A percentile compares a stretch with the other conserved stretches of the same genome.
Evolutionary conservation across 192 early-diverging fungal species (phyloP).

Genomic region (Entomortierella lignicola): DNA sequence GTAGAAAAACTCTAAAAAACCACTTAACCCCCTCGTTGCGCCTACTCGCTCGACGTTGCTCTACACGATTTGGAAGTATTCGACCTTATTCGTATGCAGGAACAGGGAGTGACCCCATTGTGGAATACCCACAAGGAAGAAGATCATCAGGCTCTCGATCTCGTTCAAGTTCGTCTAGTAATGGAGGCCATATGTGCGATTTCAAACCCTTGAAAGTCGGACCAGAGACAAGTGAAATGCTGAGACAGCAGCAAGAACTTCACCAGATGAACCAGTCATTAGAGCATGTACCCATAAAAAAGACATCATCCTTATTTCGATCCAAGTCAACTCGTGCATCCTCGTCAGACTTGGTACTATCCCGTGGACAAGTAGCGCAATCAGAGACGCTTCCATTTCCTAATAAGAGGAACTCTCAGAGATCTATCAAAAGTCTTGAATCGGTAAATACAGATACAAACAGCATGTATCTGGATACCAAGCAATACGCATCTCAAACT

Average conservation of each 20-base stretch:
- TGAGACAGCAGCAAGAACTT: neutral
- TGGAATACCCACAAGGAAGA: neutral
- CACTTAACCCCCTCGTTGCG: constrained; percentile 27
- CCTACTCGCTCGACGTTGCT: constrained; percentile 32
- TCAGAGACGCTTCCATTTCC: neutral
- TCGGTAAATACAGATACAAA: neutral
- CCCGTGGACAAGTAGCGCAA: neutral
- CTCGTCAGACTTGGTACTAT: neutral
- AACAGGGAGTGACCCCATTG: neutral
- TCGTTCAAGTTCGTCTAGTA: neutral
- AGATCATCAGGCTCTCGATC: constrained; percentile 6
- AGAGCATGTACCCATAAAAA: neutral
- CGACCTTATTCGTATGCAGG: constrained; percentile 24
- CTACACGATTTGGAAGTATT: constrained; percentile 20
- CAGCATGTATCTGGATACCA: neutral
- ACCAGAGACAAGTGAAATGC: constrained; percentile 30
- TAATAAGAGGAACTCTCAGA: constrained; percentile 12
- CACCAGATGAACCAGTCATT: neutral
- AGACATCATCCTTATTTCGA: constrained; percentile 12
- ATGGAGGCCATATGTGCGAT: constrained; percentile 28
- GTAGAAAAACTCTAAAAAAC: constrained; percentile 28
- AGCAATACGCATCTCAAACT: neutral
- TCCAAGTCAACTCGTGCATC: constrained; percentile 15
- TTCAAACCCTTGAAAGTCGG: constrained; percentile 34
- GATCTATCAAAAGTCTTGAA: constrained; percentile 20